Percentiles rank a stretch among this genome's conserved stretches.
Evolutionary conservation across 805 yeast species (phyloP).

Genomic region (Metschnikowia anglica): DNA sequence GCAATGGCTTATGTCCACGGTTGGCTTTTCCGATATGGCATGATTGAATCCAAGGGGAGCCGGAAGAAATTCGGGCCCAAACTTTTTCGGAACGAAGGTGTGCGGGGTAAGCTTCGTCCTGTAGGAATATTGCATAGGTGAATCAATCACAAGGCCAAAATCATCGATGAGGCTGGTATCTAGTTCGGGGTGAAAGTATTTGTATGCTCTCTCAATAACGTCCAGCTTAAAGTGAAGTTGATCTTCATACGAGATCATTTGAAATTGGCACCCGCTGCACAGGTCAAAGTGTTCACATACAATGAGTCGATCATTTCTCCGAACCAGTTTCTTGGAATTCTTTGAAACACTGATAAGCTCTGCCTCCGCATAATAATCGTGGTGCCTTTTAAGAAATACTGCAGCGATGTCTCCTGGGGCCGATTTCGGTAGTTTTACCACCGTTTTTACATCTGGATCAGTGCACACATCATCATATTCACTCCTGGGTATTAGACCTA

Average conservation of each 20-base stretch:
- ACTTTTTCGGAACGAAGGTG: slow-evolving; percentile 21
- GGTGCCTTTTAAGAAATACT: slow-evolving; percentile 31
- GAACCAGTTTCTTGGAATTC: slow-evolving; percentile 6
- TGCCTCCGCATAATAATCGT: slow-evolving; percentile 32
- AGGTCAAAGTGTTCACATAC: slow-evolving; percentile 35
- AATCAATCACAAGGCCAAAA: slow-evolving; percentile 31
- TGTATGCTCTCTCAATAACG: slow-evolving; percentile 35
- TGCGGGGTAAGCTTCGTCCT: slow-evolving; percentile 46
- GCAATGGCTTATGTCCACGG: slow-evolving; percentile 38
- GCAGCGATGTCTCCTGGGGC: slow-evolving; percentile 38
- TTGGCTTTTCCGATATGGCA: slow-evolving; percentile 22
- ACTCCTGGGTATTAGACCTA: slow-evolving; percentile 31
- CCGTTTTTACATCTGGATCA: slow-evolving; percentile 15
- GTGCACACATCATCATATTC: slow-evolving; percentile 15
- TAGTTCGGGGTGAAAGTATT: slow-evolving; percentile 32
- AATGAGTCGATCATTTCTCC: slow-evolving; percentile 28
- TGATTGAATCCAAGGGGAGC: slow-evolving; percentile 35
- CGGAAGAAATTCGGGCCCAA: slow-evolving; percentile 6
- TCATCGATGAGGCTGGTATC: slow-evolving; percentile 3
- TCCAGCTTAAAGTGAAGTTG: slow-evolving; percentile 35
- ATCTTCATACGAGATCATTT: slow-evolving; percentile 39
- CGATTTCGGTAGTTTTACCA: slow-evolving; percentile 39
- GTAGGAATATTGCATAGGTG: slow-evolving; percentile 40
- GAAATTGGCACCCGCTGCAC: slow-evolving; percentile 46
- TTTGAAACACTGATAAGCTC: slow-evolving; percentile 23